Evolutionary conservation across 2,329 filamentous ascomycete genomes (phyloP), one percentile per base, ranked within the genome.

Genomic region (Apiospora phragmitis): DNA sequence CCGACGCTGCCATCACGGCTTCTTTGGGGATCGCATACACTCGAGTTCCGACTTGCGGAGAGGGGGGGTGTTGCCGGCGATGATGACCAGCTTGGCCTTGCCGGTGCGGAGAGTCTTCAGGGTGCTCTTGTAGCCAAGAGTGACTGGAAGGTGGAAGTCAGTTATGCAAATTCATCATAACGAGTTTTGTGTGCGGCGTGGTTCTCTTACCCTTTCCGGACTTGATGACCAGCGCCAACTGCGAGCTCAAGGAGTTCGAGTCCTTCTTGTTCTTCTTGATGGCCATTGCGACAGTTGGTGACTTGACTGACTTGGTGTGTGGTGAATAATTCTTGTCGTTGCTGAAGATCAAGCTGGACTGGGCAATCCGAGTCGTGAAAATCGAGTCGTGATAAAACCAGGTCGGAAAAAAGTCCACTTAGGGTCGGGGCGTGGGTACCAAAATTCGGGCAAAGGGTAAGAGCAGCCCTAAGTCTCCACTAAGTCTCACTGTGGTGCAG

Each of bases 21-120:
- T 32, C 14, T 16, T 59, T 18, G 51, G 26, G 51, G 26, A 21
- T 59, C 26, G 51, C 51, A 32, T 59, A 59, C 51, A 68, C 89
- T 98, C 95, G 75, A 98, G 91, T 90, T 98, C 95, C 81, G 91
- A 94, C 92, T 98, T 99, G 85, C 95, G 92, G 80, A 99, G 93
- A 85, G 96, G 96, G 82, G 95, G 95, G 78, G 95, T 97, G 90
- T 99, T 98, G 87, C 93, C 94, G 79, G 92, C 89, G 76, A 94
- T 94, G 84, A 95, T 78, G 79, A 83, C 81, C 72, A 69, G 91
- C 93, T 98, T 98, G 85, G 96, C 96, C 92, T 98, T 98, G 86
- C 95, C 95, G 78, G 91, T 93, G 81, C 95, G 93, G 79, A 98
- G 93, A 78, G 89, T 88, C 93, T 98, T 97, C 82, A 96, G 82